Percentiles rank a stretch among this genome's conserved stretches.
Evolutionary conservation across 495 filamentous ascomycete genomes (phyloP).

Genomic region (Amphirosellinia nigrospora): DNA sequence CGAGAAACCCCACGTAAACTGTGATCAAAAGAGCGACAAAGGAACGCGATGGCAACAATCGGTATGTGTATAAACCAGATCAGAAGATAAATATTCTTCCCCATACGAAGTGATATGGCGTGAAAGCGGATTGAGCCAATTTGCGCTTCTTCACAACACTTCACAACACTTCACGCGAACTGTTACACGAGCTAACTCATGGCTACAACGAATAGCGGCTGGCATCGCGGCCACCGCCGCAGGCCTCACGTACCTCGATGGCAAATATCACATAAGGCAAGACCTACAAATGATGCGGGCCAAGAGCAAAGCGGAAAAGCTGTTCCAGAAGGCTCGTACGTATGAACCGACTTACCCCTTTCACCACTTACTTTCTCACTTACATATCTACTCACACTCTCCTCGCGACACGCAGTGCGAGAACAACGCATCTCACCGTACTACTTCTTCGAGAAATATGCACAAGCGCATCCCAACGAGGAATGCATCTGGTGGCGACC

Average conservation of each 20-base stretch:
- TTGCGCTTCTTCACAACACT: background rate
- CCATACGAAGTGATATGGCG: background rate
- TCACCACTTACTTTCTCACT: background rate
- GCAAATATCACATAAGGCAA: conserved; percentile 68
- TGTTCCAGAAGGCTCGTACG: conserved; percentile 42
- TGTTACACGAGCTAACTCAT: conserved; percentile 20
- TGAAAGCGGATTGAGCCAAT: background rate
- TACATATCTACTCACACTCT: background rate
- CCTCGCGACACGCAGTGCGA: conserved; percentile 44
- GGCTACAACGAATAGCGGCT: conserved; percentile 53
- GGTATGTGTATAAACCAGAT: conserved; percentile 30
- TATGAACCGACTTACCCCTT: conserved; percentile 16
- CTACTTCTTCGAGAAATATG: conserved; percentile 68
- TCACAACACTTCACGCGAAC: background rate
- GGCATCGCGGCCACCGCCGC: conserved; percentile 58
- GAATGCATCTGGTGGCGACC: conserved; percentile 72
- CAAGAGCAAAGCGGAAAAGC: conserved; percentile 43
- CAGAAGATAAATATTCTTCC: background rate
- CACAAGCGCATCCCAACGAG: conserved; percentile 51
- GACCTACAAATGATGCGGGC: conserved; percentile 55
- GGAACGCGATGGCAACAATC: conserved; percentile 36
- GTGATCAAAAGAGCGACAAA: background rate
- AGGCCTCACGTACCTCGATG: conserved; percentile 69
- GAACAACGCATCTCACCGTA: conserved; percentile 62
- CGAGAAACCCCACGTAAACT: background rate